Conservation (phyloP, 2,329 filamentous ascomycete species). For the Trichophyton mentagrophytes region DNA sequence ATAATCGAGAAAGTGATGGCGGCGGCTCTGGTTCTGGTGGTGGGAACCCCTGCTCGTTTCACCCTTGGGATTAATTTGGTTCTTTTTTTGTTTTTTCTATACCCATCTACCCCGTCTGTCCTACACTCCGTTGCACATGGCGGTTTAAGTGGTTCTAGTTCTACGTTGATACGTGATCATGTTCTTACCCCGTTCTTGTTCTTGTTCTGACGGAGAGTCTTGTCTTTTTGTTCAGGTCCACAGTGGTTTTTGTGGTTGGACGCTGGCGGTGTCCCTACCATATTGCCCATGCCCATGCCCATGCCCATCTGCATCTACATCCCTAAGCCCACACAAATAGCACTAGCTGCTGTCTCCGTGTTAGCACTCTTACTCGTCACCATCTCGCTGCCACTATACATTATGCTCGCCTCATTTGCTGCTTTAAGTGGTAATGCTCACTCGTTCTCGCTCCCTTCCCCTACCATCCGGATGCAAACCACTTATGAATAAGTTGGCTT, state of each 20-base stretch:
- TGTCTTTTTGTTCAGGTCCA: background rate
- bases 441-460: background rate
- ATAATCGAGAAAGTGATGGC: conserved; percentile 14
- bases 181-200: background rate
- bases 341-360: background rate
- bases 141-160: no score
- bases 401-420: background rate
- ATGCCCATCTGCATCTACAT: background rate
- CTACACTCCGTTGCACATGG: background rate
- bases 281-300: background rate
- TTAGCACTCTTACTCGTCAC: background rate
- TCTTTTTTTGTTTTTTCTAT: background rate
- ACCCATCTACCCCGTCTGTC: background rate
- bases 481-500: background rate
- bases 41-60: conserved; percentile 10
- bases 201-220: background rate
- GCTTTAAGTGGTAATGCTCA: background rate
- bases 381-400: background rate
- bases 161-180: background rate
- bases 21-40: conserved; percentile 20
- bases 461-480: background rate
- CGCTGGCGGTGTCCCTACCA: background rate
- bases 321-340: background rate
- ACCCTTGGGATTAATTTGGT: conserved; percentile 4
- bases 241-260: background rate